Conservation (phyloP, 192 early-diverging fungal genomes). For the Coemansia sp. region DNA sequence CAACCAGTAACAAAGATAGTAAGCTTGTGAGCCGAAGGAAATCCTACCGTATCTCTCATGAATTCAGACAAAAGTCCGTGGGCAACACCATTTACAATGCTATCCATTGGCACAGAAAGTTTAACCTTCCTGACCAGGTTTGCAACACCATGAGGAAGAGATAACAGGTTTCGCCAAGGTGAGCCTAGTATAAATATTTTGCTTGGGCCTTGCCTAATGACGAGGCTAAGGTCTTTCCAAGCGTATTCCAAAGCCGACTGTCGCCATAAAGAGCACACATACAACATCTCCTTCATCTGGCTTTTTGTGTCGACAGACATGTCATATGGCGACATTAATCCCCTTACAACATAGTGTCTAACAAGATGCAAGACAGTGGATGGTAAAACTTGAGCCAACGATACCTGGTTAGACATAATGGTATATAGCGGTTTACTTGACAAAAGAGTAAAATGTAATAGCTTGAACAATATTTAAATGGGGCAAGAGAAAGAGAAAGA, state of each 20-base stretch:
- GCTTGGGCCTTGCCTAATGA: not conserved
- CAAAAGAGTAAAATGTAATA: not conserved
- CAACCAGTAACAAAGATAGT: not conserved
- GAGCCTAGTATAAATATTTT: not conserved
- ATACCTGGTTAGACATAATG: not conserved
- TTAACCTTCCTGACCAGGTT: not conserved
- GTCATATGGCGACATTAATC: not conserved
- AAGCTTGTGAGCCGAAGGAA: not conserved
- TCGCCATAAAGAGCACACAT: not conserved
- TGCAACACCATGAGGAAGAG: not conserved
- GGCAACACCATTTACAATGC: not conserved
- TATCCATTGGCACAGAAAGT: not conserved
- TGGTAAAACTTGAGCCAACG: not conserved
- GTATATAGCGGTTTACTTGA: not conserved
- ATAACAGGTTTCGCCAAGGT: not conserved
- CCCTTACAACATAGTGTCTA: not conserved
- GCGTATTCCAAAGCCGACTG: not conserved
- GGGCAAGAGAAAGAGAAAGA: no score
- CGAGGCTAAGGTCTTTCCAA: not conserved
- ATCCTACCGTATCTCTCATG: not conserved
- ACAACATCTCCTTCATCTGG: not conserved
- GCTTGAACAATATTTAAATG: no score
- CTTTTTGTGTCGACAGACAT: not conserved
- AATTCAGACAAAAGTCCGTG: not conserved
- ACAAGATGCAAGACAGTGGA: not conserved